phyloP scores from a whole-genome alignment of 2,329 filamentous ascomycete species.

The Domatiomyces catenatus region DNA sequence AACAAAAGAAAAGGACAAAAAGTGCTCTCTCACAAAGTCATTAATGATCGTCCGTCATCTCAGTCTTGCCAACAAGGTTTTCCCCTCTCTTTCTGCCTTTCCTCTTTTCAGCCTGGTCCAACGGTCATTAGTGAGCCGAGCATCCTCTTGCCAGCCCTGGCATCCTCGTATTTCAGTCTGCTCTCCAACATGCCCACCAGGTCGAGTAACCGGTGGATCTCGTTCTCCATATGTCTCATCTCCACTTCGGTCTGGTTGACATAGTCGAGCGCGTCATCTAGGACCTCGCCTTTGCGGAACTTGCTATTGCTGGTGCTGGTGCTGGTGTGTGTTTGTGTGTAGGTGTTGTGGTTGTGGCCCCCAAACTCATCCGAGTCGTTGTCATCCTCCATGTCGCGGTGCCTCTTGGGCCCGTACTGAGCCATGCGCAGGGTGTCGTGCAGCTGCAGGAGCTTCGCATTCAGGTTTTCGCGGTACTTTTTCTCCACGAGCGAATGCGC shows the following conservation, averaged over 20 bases:
- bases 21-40: background rate
- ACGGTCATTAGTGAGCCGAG: background rate
- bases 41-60: background rate
- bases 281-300: slow-evolving; percentile 16
- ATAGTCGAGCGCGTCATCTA: slow-evolving; percentile 17
- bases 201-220: slow-evolving; percentile 12
- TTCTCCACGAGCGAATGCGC: slow-evolving; percentile 16
- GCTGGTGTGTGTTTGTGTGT: too few relatives aligned
- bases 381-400: slow-evolving; percentile 2
- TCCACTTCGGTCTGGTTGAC: slow-evolving; percentile 16
- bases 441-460: slow-evolving; percentile 16
- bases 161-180: slow-evolving; percentile 12
- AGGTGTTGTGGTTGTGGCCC: slow-evolving; percentile 1
- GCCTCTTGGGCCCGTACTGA: slow-evolving; percentile 11
- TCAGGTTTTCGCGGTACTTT: slow-evolving; percentile 18
- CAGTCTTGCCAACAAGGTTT: background rate
- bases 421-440: slow-evolving; percentile 14
- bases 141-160: background rate
- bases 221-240: slow-evolving; percentile 16
- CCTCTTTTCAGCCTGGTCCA: background rate
- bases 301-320: slow-evolving; percentile 6
- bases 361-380: slow-evolving; percentile 1
- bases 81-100: background rate
- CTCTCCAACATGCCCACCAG: slow-evolving; percentile 12
- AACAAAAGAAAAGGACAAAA: background rate